Percentiles rank a stretch among this genome's conserved stretches.
These are phyloP conservation scores for Calonectria pseudoturangicola DNA, from an alignment of 2,329 filamentous ascomycete species.

Conservation along the genomic window DNA sequence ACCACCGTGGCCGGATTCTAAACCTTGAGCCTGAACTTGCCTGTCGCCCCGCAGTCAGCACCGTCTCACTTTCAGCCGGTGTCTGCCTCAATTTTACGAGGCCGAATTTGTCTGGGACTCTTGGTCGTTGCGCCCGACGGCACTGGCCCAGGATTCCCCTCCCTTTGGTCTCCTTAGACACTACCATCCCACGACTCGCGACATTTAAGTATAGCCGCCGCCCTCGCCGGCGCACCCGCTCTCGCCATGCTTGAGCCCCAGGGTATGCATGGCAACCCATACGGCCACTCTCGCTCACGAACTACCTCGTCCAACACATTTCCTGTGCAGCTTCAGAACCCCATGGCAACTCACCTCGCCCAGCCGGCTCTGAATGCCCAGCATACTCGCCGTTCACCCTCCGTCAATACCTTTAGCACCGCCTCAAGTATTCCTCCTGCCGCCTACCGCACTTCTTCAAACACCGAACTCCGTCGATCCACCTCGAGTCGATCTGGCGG, in stretches of 20 bases:
- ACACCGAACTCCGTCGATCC: slow-evolving; percentile 81
- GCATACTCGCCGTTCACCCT: slow-evolving; percentile 75
- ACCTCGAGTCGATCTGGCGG: slow-evolving; percentile 85
- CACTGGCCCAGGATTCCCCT: slow-evolving; percentile 44
- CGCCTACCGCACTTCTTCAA: slow-evolving; percentile 74
- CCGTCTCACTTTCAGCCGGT: slow-evolving; percentile 55
- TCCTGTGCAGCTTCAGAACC: slow-evolving; percentile 59
- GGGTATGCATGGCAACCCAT: slow-evolving; percentile 59
- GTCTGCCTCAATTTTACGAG: slow-evolving; percentile 47
- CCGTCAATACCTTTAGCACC: slow-evolving; percentile 82
- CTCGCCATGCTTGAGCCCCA: slow-evolving; percentile 59
- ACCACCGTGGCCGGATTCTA: slow-evolving; percentile 29
- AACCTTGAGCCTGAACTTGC: slow-evolving; percentile 31
- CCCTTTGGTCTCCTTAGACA: slow-evolving; percentile 50
- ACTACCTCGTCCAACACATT: slow-evolving; percentile 75
- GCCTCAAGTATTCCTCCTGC: slow-evolving; percentile 79
- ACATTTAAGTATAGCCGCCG: slow-evolving; percentile 49
- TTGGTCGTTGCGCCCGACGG: slow-evolving; percentile 47
- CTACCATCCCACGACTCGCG: slow-evolving; percentile 47
- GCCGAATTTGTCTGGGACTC: slow-evolving; percentile 40
- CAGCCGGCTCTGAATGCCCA: slow-evolving; percentile 57
- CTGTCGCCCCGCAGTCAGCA: slow-evolving; percentile 35
- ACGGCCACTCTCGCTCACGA: slow-evolving; percentile 73
- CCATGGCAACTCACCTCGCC: slow-evolving; percentile 55
- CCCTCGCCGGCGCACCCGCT: slow-evolving; percentile 42